These are phyloP conservation scores for Plantago coronopus DNA, from an alignment of 305 asterid species.

Conservation along the genomic window DNA sequence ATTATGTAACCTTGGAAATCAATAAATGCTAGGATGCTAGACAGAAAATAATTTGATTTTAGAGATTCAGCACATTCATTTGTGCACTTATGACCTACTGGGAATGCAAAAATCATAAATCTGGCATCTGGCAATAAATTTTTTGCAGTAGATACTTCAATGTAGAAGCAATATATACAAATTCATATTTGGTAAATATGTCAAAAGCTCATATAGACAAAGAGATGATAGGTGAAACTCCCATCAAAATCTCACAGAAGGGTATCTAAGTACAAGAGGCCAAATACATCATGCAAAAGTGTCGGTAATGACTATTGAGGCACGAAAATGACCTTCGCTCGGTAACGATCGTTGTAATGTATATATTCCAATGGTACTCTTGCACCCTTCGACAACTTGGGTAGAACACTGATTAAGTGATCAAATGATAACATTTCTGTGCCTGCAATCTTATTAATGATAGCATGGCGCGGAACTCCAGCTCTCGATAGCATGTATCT, in stretches of 20 bases:
- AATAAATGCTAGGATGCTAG: too few relatives aligned
- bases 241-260: background rate
- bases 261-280: background rate
- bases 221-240: too few relatives aligned
- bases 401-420: conserved; percentile 68
- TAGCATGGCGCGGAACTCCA: conserved; percentile 93
- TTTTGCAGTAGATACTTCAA: too few relatives aligned
- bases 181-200: too few relatives aligned
- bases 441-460: conserved; percentile 94
- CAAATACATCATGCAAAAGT: background rate
- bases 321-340: conserved; percentile 66
- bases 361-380: conserved; percentile 92
- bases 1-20: too few relatives aligned
- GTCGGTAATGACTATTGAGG: background rate
- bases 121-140: too few relatives aligned
- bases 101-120: too few relatives aligned
- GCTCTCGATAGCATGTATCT: conserved; percentile 95
- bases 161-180: too few relatives aligned
- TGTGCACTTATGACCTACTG: too few relatives aligned
- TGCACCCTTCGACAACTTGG: conserved; percentile 86
- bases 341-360: conserved; percentile 80
- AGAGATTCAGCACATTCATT: too few relatives aligned
- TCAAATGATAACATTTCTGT: conserved; percentile 75
- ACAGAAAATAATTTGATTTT: too few relatives aligned
- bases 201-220: too few relatives aligned